phyloP scores from a whole-genome alignment of 768 basidiomycete species.

The Lyophyllum decastes region DNA sequence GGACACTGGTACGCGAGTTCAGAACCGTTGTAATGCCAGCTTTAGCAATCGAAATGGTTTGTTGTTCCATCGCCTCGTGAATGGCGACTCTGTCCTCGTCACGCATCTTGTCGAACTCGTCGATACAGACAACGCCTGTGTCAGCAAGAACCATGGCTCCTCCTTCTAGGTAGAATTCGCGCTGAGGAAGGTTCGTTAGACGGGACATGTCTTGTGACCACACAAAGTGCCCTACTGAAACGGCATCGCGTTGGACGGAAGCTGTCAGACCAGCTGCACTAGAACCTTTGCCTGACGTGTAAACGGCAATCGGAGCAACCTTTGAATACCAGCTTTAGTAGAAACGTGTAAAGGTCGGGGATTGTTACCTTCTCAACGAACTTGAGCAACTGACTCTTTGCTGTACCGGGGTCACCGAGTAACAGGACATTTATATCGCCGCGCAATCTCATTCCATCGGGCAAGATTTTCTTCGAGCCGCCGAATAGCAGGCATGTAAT shows the following conservation, averaged over 20 bases:
- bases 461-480: slow-evolving; percentile 94
- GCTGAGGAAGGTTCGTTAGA: slow-evolving; percentile 42
- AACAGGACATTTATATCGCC: slow-evolving; percentile 98
- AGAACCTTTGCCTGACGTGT: slow-evolving; percentile 97
- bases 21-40: slow-evolving; percentile 98
- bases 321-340: no score
- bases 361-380: slow-evolving; percentile 88
- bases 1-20: slow-evolving; percentile 93
- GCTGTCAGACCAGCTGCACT: slow-evolving; percentile 99
- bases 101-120: slow-evolving; percentile 99
- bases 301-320: slow-evolving; percentile 98
- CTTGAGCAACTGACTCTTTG: slow-evolving; percentile 96
- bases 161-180: slow-evolving; percentile 98
- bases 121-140: slow-evolving; percentile 97
- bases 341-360: no score
- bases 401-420: slow-evolving; percentile 97
- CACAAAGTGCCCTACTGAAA: slow-evolving; percentile 63
- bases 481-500: slow-evolving; percentile 96
- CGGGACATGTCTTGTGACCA: neutral
- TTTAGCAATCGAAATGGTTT: slow-evolving; percentile 98
- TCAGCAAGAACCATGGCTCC: slow-evolving; percentile 99
- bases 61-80: slow-evolving; percentile 99
- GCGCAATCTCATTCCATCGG: slow-evolving; percentile 94
- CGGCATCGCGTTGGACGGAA: slow-evolving; percentile 90
- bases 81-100: slow-evolving; percentile 99